Evolutionary conservation across 768 basidiomycete species (phyloP), one percentile per base, ranked within the genome.

Genomic region (Leccinum uliginosum): DNA sequence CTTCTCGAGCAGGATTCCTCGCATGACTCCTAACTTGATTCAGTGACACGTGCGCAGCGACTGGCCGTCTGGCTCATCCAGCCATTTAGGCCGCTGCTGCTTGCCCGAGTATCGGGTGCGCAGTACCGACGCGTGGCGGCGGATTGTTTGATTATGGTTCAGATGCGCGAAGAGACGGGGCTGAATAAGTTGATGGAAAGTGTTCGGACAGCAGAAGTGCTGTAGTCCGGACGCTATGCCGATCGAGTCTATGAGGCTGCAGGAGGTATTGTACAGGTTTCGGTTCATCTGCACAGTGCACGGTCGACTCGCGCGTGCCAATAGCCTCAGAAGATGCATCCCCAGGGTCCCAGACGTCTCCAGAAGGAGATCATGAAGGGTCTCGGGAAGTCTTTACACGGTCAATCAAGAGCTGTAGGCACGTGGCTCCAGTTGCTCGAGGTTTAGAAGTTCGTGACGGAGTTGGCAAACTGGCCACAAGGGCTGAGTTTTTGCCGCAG

Each of bases 221-320:
- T 26, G 30, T 59, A 59, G 27, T 17, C 14, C 1, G 4, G n/a
- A n/a, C n/a, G n/a, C n/a, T n/a, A 59, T 71, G 9, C 30, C 47
- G 3, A 23, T n/a, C 7, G 77, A 79, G 58, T 71, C 74, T n/a
- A 30, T 60, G n/a, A 65, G 62, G 7, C 73, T 74, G 40, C 60
- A 59, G 9, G 48, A 57, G 7, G 74, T 68, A 6, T 17, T 72
- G 51, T 72, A 72, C 52, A 64, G 72, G 7, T 59, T 67, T 15
- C 69, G 65, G 65, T 65, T 65, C 6, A 30, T 55, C 40, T 67
- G 54, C 17, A 24, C 50, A 0, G 12, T 65, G 23, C 65, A 61
- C 34, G 59, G 64, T 10, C 55, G 53, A 17, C 4, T 55, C 1
- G 58, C 62, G 9, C 62, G 55, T 9, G 58, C 53, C 11, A 57